Evolutionary conservation across 192 early-diverging fungal species (phyloP).

Genomic region (Rhizoclosmatium globosum): DNA sequence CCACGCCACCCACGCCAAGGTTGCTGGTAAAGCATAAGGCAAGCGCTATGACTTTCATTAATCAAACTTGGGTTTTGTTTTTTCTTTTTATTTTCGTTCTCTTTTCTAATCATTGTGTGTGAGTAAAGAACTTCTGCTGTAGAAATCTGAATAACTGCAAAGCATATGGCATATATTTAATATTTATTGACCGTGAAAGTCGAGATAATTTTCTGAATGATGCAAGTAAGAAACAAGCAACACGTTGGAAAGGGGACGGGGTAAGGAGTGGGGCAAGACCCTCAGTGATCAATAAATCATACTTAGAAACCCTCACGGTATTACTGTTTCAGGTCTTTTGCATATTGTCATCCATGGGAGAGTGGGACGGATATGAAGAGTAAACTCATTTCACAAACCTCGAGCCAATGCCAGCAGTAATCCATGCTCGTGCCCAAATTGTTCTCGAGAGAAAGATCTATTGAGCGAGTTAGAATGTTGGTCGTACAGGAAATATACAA

Average conservation of each 20-base stretch:
- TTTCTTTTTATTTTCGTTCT: background rate
- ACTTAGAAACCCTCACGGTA: background rate
- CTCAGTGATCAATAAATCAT: constrained; percentile 20
- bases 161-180: background rate
- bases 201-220: too few relatives aligned
- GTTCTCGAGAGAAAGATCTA: too few relatives aligned
- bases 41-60: background rate
- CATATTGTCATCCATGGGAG: too few relatives aligned
- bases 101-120: background rate
- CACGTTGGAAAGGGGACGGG: background rate
- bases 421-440: too few relatives aligned
- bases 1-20: background rate
- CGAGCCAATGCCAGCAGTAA: too few relatives aligned
- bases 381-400: too few relatives aligned
- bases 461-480: too few relatives aligned
- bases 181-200: background rate
- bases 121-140: background rate
- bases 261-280: background rate
- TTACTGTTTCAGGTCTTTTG: background rate
- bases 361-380: too few relatives aligned
- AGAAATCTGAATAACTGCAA: background rate
- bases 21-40: background rate
- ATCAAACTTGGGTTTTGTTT: background rate
- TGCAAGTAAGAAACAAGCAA: background rate
- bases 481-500: too few relatives aligned